phyloP scores from a whole-genome alignment of 495 filamentous ascomycete genomes.

The Penicillium odoratum region DNA sequence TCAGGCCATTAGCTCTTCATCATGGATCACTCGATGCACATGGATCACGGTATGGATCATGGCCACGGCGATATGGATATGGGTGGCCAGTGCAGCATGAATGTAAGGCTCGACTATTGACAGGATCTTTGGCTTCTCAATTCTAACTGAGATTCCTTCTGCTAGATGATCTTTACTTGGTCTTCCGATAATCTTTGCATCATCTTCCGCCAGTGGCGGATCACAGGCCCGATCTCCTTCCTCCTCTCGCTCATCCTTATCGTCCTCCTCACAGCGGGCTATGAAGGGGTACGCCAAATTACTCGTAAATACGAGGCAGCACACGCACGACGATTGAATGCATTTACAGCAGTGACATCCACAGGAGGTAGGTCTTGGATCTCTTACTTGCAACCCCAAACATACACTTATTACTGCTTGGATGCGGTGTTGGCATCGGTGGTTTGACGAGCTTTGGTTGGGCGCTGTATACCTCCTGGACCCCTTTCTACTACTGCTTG shows the following conservation, averaged over 20 bases:
- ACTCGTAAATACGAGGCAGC: slow-evolving; percentile 74
- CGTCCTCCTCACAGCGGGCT: slow-evolving; percentile 79
- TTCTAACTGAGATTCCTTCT: neutral
- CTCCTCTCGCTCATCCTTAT: slow-evolving; percentile 80
- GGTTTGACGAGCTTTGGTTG: neutral
- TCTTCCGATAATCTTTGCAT: slow-evolving; percentile 89
- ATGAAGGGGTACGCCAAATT: slow-evolving; percentile 80
- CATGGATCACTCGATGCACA: slow-evolving; percentile 32
- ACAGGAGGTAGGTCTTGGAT: slow-evolving; percentile 53
- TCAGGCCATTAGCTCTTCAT: neutral
- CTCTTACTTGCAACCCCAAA: slow-evolving; percentile 1
- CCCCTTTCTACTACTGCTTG: slow-evolving; percentile 15
- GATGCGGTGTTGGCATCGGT: slow-evolving; percentile 10
- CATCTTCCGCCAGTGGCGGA: slow-evolving; percentile 87
- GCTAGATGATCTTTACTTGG: slow-evolving; percentile 97
- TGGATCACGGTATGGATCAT: slow-evolving; percentile 47
- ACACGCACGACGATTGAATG: slow-evolving; percentile 47
- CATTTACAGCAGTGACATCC: slow-evolving; percentile 39
- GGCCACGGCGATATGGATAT: slow-evolving; percentile 61
- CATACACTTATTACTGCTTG: neutral
- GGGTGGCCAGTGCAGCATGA: slow-evolving; percentile 77
- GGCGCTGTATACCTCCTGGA: neutral
- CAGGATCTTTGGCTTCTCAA: neutral
- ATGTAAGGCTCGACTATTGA: slow-evolving; percentile 49
- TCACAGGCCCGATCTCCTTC: slow-evolving; percentile 68